Percentiles rank a stretch among this genome's conserved stretches.
These are phyloP conservation scores for Colletotrichum costaricense DNA, from an alignment of 2,329 filamentous ascomycete species.

Conservation along the genomic window DNA sequence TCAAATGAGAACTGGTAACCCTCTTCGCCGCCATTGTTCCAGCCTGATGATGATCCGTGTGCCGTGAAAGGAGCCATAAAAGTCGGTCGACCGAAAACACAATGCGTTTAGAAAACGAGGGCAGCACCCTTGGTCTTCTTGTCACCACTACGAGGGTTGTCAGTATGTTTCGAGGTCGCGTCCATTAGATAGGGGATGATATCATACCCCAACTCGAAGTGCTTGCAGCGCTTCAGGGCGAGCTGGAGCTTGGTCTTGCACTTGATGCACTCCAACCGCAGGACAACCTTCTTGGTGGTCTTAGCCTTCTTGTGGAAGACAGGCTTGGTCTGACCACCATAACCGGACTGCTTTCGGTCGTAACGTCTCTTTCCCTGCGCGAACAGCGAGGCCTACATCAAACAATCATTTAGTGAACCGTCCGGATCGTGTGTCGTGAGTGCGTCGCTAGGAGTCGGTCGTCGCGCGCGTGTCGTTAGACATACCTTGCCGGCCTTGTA, in stretches of 20 bases:
- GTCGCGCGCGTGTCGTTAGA: conserved; percentile 36
- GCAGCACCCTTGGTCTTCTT: conserved; percentile 99
- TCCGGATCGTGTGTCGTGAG: neutral
- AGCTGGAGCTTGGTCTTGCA: conserved; percentile 99
- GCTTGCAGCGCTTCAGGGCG: conserved; percentile 99
- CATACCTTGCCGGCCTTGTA: conserved; percentile 93
- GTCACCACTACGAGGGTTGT: conserved; percentile 80
- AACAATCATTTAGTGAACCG: neutral
- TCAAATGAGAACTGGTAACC: conserved; percentile 58
- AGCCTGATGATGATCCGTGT: conserved; percentile 41
- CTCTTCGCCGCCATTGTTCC: conserved; percentile 61
- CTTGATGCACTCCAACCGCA: conserved; percentile 95
- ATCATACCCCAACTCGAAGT: conserved; percentile 97
- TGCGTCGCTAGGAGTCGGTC: conserved; percentile 14
- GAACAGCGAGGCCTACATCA: conserved; percentile 83
- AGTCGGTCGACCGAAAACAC: conserved; percentile 42
- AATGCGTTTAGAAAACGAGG: conserved; percentile 93
- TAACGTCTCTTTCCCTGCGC: conserved; percentile 99
- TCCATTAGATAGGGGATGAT: conserved; percentile 5
- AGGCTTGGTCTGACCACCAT: conserved; percentile 99
- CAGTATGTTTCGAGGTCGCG: neutral
- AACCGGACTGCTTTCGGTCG: conserved; percentile 98
- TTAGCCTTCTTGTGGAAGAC: conserved; percentile 99
- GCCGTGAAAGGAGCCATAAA: conserved; percentile 40
- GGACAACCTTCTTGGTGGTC: conserved; percentile 99